Percentiles rank a stretch among this genome's conserved stretches.
These are phyloP conservation scores for Themeda triandra DNA, from an alignment of 176 grass and related monocot genomes.

Conservation along the genomic window DNA sequence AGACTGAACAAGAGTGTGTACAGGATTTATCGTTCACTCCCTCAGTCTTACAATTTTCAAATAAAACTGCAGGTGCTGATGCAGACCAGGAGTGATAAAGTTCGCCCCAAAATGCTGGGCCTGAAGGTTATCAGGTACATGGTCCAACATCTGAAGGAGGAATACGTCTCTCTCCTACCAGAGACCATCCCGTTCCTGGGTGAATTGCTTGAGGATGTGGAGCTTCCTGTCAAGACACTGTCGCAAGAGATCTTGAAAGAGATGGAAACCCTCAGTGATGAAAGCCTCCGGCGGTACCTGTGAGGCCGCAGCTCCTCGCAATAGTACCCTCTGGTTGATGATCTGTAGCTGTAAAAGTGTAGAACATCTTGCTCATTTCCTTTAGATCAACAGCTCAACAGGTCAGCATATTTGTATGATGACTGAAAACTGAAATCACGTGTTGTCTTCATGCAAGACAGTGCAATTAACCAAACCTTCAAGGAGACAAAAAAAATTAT, in stretches of 20 bases:
- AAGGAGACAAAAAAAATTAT: background rate
- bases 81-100: constrained; percentile 76
- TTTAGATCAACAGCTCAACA: background rate
- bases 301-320: background rate
- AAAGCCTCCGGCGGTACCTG: constrained; percentile 76
- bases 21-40: background rate
- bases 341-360: no score
- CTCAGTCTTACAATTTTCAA: background rate
- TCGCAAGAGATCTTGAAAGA: constrained; percentile 85
- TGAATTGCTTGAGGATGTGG: constrained; percentile 83
- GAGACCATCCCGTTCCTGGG: constrained; percentile 91
- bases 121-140: constrained; percentile 82
- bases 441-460: background rate
- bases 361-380: background rate
- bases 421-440: background rate
- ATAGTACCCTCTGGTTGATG: background rate
- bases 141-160: constrained; percentile 88
- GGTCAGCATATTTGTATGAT: background rate
- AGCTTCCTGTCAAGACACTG: constrained; percentile 84
- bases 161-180: constrained; percentile 65
- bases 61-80: constrained; percentile 71
- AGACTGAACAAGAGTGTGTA: background rate
- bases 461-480: background rate
- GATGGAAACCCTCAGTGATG: constrained; percentile 80
- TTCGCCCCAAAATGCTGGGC: constrained; percentile 77